These are phyloP conservation scores for Alternaria gaisen DNA, from an alignment of 2,329 filamentous ascomycete genomes.

Conservation along the genomic window DNA sequence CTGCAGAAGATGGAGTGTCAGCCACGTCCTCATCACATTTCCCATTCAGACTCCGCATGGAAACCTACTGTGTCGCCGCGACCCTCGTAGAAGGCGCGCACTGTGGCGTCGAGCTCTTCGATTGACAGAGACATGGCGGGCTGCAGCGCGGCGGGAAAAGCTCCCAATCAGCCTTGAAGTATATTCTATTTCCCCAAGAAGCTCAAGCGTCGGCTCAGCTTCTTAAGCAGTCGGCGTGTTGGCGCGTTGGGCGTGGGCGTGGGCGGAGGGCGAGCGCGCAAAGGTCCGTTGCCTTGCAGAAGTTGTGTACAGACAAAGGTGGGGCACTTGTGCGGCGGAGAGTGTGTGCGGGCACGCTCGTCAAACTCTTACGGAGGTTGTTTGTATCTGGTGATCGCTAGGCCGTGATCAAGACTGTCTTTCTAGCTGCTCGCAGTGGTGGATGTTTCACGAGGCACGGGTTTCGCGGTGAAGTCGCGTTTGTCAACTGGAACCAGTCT, in stretches of 20 bases:
- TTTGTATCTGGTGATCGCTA: conserved; percentile 15
- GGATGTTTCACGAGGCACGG: conserved; percentile 33
- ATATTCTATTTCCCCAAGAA: conserved; percentile 32
- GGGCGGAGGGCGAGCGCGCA: conserved; percentile 28
- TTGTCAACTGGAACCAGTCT: conserved; percentile 18
- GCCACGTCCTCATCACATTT: conserved; percentile 43
- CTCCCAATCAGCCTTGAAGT: conserved; percentile 42
- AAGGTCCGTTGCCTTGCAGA: conserved; percentile 41
- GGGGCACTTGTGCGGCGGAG: conserved; percentile 41
- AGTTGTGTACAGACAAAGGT: conserved; percentile 42
- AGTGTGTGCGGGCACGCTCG: conserved; percentile 36
- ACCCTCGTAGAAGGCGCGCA: conserved; percentile 97
- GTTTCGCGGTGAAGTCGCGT: conserved; percentile 34
- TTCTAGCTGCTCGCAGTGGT: conserved; percentile 31
- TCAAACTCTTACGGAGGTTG: conserved; percentile 8
- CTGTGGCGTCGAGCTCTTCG: conserved; percentile 93
- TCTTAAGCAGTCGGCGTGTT: conserved; percentile 10
- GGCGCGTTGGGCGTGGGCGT: conserved; percentile 19
- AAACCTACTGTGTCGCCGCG: conserved; percentile 85
- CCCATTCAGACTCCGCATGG: conserved; percentile 1
- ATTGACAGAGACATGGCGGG: conserved; percentile 74
- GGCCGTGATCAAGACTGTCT: conserved; percentile 25
- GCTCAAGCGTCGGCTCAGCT: conserved; percentile 22
- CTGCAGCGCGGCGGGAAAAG: conserved; percentile 43
- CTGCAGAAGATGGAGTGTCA: conserved; percentile 61